Evolutionary conservation across 2,329 filamentous ascomycete genomes (phyloP).

Genomic region (Cladosporium halotolerans): DNA sequence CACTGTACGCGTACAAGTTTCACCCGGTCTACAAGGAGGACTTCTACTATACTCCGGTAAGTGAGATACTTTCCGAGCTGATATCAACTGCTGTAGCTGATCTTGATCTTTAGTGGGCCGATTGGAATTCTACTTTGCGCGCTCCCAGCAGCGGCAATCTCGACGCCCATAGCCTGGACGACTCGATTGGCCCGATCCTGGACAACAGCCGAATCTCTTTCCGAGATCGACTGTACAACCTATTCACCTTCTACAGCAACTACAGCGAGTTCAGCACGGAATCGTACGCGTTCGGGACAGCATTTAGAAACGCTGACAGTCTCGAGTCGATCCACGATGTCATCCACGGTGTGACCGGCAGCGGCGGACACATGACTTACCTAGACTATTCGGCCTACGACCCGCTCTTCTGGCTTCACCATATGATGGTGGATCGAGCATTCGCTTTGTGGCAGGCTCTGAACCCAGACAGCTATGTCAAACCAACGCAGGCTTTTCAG

Average conservation of each 20-base stretch:
- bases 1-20: slow-evolving; percentile 31
- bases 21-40: slow-evolving; percentile 52
- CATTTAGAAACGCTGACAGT: slow-evolving; percentile 52
- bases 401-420: slow-evolving; percentile 72
- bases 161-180: slow-evolving; percentile 53
- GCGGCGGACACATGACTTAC: slow-evolving; percentile 62
- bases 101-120: slow-evolving; percentile 44
- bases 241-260: slow-evolving; percentile 62
- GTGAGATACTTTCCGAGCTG: slow-evolving; percentile 23
- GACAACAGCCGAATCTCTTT: slow-evolving; percentile 49
- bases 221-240: slow-evolving; percentile 57
- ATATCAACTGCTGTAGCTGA: neutral
- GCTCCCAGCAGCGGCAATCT: slow-evolving; percentile 40
- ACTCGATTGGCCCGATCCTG: slow-evolving; percentile 48
- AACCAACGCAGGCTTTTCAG: slow-evolving; percentile 46
- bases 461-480: slow-evolving; percentile 62
- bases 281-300: slow-evolving; percentile 44
- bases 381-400: slow-evolving; percentile 71
- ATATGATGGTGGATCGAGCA: slow-evolving; percentile 66
- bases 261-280: slow-evolving; percentile 66
- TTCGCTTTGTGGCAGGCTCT: slow-evolving; percentile 73
- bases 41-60: slow-evolving; percentile 55
- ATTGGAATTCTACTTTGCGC: slow-evolving; percentile 57
- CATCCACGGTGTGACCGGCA: slow-evolving; percentile 49
- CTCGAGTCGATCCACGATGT: slow-evolving; percentile 44